Base-by-base conservation (phyloP, 495 filamentous ascomycete species). In the Glonium stellatum region DNA sequence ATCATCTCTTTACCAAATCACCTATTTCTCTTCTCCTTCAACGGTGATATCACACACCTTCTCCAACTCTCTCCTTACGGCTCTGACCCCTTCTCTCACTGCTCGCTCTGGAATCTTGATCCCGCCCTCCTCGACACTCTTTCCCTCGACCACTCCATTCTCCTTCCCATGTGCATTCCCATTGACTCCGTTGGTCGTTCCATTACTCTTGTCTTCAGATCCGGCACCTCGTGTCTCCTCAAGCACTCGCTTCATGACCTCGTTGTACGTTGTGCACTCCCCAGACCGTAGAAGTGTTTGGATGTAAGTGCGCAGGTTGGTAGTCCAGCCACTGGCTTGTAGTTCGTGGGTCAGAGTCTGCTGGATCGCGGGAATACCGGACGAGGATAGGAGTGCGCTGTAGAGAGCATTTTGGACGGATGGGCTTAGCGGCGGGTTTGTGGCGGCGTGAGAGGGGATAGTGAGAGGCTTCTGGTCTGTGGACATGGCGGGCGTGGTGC, bases 211-310 rank as follows among this genome's bases (percentile, higher is more conserved):
- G n/a, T 31, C 21, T 18, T 22, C 39, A 31, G 27, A 31, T 6
- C 6, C 35, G 23, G n/a, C 42, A 31, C n/a, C 36, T 49, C 22
- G 58, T 23, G 65, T 54, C 36, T 69, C 65, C 27, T 54, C 55
- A 15, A 64, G 21, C 21, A 72, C 62, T 19, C 55, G 34, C 12
- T 49, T 50, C 63, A 67, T 67, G 39, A 70, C 25, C 47, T 72
- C 68, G 41, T 60, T 60, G 41, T 65, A 59, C 6, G 61, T 69
- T 12, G 58, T 57, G 59, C 63, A 67, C 27, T 72, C 68, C n/a
- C 70, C 70, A n/a, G 61, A 61, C 27, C 70, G 70, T 9, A 72
- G 59, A 4, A 72, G 68, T 8, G 59, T 15, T 5, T 54, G 62
- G 51, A 67, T 58, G 59, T 69, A 67, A 5, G 58, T 52, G 18